Percentiles rank a stretch among this genome's conserved stretches.
Evolutionary conservation across 192 early-diverging fungal genomes (phyloP).

Genomic region (Ramicandelaber brevisporus): DNA sequence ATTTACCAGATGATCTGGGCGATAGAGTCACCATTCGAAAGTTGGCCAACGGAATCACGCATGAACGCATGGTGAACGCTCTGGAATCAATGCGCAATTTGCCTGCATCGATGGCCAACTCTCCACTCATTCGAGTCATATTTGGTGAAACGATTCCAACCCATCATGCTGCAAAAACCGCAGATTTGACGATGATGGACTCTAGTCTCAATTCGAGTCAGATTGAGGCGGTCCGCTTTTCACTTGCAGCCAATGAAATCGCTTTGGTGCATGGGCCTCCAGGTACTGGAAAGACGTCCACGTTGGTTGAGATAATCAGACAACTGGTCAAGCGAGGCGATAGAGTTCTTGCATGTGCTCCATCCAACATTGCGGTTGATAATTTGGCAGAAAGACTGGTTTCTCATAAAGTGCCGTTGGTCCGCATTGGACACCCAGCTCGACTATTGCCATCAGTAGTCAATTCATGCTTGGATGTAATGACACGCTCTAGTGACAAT

Average conservation of each 20-base stretch:
- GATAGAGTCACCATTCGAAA: conserved; percentile 24
- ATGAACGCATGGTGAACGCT: conserved; percentile 12
- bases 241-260: conserved; percentile 28
- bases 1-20: conserved; percentile 28
- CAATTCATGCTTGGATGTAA: conserved; percentile 39
- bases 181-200: conserved; percentile 23
- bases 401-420: conserved; percentile 25
- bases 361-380: conserved; percentile 72
- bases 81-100: conserved; percentile 4
- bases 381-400: conserved; percentile 64
- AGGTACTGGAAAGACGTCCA: conserved; percentile 79
- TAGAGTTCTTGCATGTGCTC: conserved; percentile 64
- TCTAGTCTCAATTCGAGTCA: conserved; percentile 39
- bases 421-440: conserved; percentile 67
- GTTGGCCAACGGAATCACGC: conserved; percentile 23
- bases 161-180: conserved; percentile 3
- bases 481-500: conserved; percentile 33
- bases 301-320: conserved; percentile 59
- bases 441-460: conserved; percentile 42
- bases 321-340: conserved; percentile 30
- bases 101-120: conserved; percentile 3
- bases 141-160: conserved; percentile 14
- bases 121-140: conserved; percentile 12
- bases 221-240: conserved; percentile 32
- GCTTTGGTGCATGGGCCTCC: conserved; percentile 69